Conservation (phyloP, 192 early-diverging fungal genomes). For the Backusella mclennaniae region DNA sequence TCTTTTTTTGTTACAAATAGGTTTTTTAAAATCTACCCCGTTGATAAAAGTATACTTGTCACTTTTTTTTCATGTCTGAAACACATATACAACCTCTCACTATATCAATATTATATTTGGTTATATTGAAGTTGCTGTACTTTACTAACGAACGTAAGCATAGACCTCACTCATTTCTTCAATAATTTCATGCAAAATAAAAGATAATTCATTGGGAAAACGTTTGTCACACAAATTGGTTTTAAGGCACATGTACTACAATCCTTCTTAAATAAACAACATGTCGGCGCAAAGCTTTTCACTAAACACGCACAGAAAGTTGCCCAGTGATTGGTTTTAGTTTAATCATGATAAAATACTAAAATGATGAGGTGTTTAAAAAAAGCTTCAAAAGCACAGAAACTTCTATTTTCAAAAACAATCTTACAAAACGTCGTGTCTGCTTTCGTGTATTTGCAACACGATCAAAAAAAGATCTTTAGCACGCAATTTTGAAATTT, state of each 20-base stretch:
- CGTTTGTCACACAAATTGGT: neutral
- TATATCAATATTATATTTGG: neutral
- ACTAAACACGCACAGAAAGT: neutral
- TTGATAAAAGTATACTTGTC: neutral
- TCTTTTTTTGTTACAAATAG: neutral
- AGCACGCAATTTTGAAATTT: neutral
- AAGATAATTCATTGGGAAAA: neutral
- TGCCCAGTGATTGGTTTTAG: neutral
- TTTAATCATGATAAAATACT: constrained; percentile 4
- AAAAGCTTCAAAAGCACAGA: neutral
- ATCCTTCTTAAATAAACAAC: neutral
- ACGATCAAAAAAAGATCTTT: neutral
- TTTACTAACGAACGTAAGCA: neutral
- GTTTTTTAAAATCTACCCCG: neutral
- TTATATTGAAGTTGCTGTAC: neutral
- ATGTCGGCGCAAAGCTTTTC: neutral
- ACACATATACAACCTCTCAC: neutral
- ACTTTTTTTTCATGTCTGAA: neutral
- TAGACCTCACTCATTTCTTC: neutral
- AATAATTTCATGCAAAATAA: constrained; percentile 4
- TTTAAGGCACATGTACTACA: constrained; percentile 5
- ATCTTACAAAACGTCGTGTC: neutral
- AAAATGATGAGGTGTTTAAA: neutral
- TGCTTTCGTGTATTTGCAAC: neutral
- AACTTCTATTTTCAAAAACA: too few species aligned